Evolutionary conservation across 306 rosid genomes (phyloP), one percentile per base, ranked within the genome.

Genomic region (Vicia faba): DNA sequence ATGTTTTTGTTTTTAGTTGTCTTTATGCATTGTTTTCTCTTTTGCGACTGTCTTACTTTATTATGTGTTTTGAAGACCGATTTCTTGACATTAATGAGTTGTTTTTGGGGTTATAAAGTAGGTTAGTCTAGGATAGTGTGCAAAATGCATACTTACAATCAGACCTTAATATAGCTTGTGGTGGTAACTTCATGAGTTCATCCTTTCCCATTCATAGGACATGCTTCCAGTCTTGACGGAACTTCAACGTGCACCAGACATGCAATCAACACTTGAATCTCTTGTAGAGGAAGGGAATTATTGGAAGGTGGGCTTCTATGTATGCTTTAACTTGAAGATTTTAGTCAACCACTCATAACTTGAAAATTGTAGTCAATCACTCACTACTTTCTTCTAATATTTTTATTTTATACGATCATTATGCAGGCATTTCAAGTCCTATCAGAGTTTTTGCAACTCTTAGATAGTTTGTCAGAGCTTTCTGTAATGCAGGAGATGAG

Each of bases 391-490:
- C 44, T 69, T 55, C 67, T 75, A 19, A 38, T 18, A 29, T 62
- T 15, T 54, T 43, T 50, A 43, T 54, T 64, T 78, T 68, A 41
- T 61, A 33, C 71, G 33, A 57, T 76, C 35, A 45, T 38, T 84
- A 40, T 82, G 61, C 85, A 95, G 99, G 99, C 99, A 59, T 95
- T 95, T 76, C 99, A 88, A 87, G 97, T 95, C 69, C 84, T 90
- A 58, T 88, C 99, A 7, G 99, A 95, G 82, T 95, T 86, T 78
- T 79, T 90, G 82, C 99, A 95, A 84, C 82, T 95, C 72, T 74
- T 95, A 67, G 99, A 95, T 79, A 83, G 95, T 77, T 80, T 86
- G 68, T 88, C 99, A 67, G 92, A 86, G 64, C 89, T 95, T 74
- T 88, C 92, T 41, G 95, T 84, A 55, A 85, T 95, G 66, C 99